Evolutionary conservation across 83 land plant species (phyloP).

Genomic region (Diphasiastrum complanatum): DNA sequence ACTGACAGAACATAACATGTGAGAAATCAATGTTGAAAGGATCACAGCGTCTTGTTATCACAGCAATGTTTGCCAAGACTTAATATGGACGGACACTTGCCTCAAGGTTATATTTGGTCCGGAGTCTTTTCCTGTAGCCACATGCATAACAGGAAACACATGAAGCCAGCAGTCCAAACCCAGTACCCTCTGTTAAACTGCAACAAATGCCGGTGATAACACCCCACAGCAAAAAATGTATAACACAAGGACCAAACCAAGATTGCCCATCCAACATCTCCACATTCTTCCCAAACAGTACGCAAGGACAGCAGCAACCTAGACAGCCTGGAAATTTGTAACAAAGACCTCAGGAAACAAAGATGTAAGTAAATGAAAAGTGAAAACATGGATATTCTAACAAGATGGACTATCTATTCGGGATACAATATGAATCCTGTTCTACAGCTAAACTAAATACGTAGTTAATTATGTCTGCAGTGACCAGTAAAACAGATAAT

Average conservation of each 20-base stretch:
- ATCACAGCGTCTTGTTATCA: too few species aligned
- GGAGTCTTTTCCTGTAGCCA: slow-evolving; percentile 53
- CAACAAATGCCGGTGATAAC: slow-evolving; percentile 60
- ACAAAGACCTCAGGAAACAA: slow-evolving; percentile 1
- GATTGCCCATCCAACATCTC: slow-evolving; percentile 67
- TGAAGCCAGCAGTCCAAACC: slow-evolving; percentile 55
- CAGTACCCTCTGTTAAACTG: slow-evolving; percentile 44
- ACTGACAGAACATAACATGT: too few species aligned
- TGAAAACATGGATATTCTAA: background rate
- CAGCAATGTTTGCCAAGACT: too few species aligned
- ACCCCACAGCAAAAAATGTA: slow-evolving; percentile 66
- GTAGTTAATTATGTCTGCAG: too few species aligned
- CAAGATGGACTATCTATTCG: background rate
- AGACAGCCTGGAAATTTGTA: slow-evolving; percentile 86
- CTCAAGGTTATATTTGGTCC: slow-evolving; percentile 64
- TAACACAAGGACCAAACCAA: slow-evolving; percentile 55
- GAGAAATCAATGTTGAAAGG: too few species aligned
- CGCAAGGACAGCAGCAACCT: slow-evolving; percentile 70
- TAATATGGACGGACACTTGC: too few species aligned
- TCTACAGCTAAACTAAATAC: too few species aligned
- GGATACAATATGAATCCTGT: too few species aligned
- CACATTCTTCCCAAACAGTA: slow-evolving; percentile 74
- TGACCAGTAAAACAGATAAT: too few species aligned
- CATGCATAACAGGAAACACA: slow-evolving; percentile 81
- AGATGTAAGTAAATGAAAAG: background rate